Conservation (phyloP, 371 early-diverging fungal genomes). For the Circinella minor region DNA sequence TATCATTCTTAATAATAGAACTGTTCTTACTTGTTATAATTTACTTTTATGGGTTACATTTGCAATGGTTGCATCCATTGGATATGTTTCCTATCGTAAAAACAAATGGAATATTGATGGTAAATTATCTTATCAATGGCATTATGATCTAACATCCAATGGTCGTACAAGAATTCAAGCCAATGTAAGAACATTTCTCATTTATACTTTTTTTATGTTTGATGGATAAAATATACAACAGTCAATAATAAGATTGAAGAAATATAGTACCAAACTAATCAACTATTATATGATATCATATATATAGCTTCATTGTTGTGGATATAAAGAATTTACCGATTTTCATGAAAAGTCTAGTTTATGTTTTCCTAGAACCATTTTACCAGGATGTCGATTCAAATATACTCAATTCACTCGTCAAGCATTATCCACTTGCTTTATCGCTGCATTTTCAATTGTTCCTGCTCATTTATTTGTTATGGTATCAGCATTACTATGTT, state of each 20-base stretch:
- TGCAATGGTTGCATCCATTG: slow-evolving; percentile 57
- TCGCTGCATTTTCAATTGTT: slow-evolving; percentile 54
- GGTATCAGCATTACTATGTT: slow-evolving; percentile 55
- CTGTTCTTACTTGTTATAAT: slow-evolving; percentile 49
- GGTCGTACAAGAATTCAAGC: slow-evolving; percentile 50
- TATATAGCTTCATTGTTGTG: slow-evolving; percentile 60
- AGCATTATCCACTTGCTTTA: slow-evolving; percentile 44
- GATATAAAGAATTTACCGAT: slow-evolving; percentile 57
- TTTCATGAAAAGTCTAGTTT: slow-evolving; percentile 60
- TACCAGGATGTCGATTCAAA: slow-evolving; percentile 56
- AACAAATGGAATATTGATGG: slow-evolving; percentile 53
- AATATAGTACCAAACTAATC: too few relatives aligned
- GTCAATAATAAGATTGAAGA: not conserved
- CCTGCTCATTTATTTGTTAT: slow-evolving; percentile 56
- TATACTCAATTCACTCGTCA: slow-evolving; percentile 53
- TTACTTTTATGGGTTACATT: slow-evolving; percentile 62
- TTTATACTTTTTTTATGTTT: not conserved
- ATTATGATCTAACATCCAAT: slow-evolving; percentile 38
- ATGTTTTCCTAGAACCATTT: slow-evolving; percentile 62
- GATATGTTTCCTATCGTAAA: slow-evolving; percentile 57
- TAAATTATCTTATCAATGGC: slow-evolving; percentile 57
- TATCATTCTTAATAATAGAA: slow-evolving; percentile 59
- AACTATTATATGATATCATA: too few relatives aligned
- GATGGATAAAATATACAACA: not conserved
- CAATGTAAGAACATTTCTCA: slow-evolving; percentile 29